Conservation (phyloP, 2,329 filamentous ascomycete species). For the Chrysoporthe austroafricana region DNA sequence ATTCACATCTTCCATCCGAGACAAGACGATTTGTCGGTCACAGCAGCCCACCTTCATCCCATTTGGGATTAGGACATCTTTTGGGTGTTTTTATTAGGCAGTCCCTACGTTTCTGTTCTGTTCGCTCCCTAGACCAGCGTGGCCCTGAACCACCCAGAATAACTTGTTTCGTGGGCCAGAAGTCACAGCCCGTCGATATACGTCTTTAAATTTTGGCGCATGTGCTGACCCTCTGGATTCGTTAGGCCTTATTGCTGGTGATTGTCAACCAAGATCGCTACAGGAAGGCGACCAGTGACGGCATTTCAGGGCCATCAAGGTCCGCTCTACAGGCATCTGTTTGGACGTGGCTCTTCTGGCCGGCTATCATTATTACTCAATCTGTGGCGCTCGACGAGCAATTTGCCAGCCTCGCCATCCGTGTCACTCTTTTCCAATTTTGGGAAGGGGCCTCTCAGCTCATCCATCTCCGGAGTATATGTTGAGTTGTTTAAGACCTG, state of each 20-base stretch:
- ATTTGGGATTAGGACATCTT: neutral
- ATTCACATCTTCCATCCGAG: neutral
- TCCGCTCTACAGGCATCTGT: neutral
- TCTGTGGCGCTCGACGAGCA: neutral
- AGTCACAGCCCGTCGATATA: neutral
- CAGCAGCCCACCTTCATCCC: neutral
- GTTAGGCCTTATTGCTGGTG: neutral
- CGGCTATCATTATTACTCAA: slow-evolving; percentile 6
- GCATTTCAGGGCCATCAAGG: slow-evolving; percentile 11
- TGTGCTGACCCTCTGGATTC: slow-evolving; percentile 2
- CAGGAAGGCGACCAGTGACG: neutral
- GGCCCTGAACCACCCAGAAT: neutral
- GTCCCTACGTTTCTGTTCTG: neutral
- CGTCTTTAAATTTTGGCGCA: neutral
- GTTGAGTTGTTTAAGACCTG: slow-evolving; percentile 3
- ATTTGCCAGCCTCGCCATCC: slow-evolving; percentile 7
- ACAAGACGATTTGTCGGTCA: neutral
- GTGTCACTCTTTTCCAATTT: neutral
- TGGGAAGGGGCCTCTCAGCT: slow-evolving; percentile 9
- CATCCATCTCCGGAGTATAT: slow-evolving; percentile 16
- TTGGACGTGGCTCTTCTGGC: neutral
- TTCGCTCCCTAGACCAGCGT: neutral
- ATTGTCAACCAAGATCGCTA: neutral
- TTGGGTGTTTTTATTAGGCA: neutral
- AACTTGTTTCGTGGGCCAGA: neutral